Conservation (phyloP, 1,139 yeast species). For the Zygoascus hellenicus region DNA sequence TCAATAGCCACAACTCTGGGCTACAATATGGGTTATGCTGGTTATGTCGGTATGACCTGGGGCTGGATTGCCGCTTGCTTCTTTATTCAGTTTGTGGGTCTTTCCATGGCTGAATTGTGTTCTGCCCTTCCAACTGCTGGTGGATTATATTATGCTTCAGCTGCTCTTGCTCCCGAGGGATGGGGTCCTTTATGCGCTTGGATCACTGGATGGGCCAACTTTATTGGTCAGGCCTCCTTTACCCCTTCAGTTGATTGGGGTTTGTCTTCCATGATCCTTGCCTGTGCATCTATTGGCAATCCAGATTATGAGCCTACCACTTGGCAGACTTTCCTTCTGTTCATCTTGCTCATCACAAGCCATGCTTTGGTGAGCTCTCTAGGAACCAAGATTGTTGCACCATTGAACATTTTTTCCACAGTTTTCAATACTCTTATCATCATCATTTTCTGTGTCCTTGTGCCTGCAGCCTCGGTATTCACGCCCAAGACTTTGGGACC, state of each 20-base stretch:
- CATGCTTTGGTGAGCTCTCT: constrained; percentile 45
- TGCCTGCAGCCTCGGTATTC: constrained; percentile 42
- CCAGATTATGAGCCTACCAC: constrained; percentile 44
- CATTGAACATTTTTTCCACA: constrained; percentile 56
- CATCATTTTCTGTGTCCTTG: constrained; percentile 54
- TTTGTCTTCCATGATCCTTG: constrained; percentile 48
- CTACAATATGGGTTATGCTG: constrained; percentile 43
- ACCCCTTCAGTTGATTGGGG: constrained; percentile 56
- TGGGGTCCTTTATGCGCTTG: constrained; percentile 44
- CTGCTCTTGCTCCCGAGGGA: constrained; percentile 47
- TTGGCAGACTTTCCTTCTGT: constrained; percentile 50
- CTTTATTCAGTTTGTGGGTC: constrained; percentile 30
- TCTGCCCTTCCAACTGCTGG: constrained; percentile 63
- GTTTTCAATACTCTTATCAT: constrained; percentile 50
- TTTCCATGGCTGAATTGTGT: constrained; percentile 53
- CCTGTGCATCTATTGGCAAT: constrained; percentile 47
- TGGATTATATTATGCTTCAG: constrained; percentile 52
- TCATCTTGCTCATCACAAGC: constrained; percentile 44
- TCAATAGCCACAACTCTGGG: constrained; percentile 46
- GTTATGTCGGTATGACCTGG: constrained; percentile 58
- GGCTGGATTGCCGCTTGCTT: constrained; percentile 45
- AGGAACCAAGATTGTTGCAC: constrained; percentile 49
- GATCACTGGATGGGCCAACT: constrained; percentile 54
- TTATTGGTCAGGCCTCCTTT: constrained; percentile 54
- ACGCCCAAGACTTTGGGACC: constrained; percentile 13